Evolutionary conservation across 2,329 filamentous ascomycete genomes (phyloP), one percentile per base, ranked within the genome.

Genomic region (Septoria linicola): DNA sequence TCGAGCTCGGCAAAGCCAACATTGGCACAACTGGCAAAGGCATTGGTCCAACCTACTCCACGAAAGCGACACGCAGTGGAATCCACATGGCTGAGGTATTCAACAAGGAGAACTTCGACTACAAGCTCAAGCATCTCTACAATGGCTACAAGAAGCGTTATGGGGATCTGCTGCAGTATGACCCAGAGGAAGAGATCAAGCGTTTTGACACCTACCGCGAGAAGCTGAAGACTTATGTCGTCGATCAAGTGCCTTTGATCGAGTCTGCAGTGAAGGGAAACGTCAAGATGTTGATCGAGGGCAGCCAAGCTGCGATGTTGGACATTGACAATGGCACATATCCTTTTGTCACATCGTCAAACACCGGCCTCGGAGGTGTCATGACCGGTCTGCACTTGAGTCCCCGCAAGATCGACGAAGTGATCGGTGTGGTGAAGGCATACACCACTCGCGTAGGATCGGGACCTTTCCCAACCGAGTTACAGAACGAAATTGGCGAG

Each of bases 381-480:
- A 78, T 86, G 59, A 82, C 79, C 32, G 83, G 83, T 45, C 73
- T 87, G 10, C 77, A 77, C 30, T 68, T 87, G 37, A 80, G 81
- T 64, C 82, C 80, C 54, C 78, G 73, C 57, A 82, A 81, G 56
- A 75, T 87, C 55, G 77, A 74, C 46, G 77, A 83, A 54, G 76
- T 81, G 39, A 79, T 86, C 58, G 84, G 84, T 47, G 83, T 87
- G 8, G 80, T 84, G 4, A 85, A 87, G 67, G 82, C 82, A 23
- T 85, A 85, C 67, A 85, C 83, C 34, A 87, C 83, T 23, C 66
- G 68, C 32, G 68, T 71, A 21, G 78, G 76, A 36, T 75, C 74
- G 36, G 84, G 84, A 10, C 80, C 80, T n/a, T 87, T 88, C 72
- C 83, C 83, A 37, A 84, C 82, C 0, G 84, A 88, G 66, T 80